A percentile compares a stretch with the other conserved stretches of the same genome.
Evolutionary conservation across 2,329 filamentous ascomycete genomes (phyloP).

Genomic region (Clarireedia monteithiana): DNA sequence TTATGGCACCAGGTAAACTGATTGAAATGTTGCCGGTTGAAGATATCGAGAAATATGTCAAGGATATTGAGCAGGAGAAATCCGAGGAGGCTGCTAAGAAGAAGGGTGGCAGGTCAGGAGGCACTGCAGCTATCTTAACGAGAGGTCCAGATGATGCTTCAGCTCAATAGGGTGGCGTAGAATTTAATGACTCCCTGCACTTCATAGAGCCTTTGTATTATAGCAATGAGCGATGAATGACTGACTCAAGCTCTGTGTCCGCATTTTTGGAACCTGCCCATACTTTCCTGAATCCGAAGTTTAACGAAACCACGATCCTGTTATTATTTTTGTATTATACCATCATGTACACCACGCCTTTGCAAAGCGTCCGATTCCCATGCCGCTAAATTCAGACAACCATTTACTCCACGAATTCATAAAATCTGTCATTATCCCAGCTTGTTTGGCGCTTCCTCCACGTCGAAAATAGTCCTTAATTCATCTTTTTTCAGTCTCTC

Average conservation of each 20-base stretch:
- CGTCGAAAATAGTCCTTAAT: constrained; percentile 64
- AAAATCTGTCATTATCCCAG: constrained; percentile 49
- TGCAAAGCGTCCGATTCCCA: not conserved
- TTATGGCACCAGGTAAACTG: constrained; percentile 88
- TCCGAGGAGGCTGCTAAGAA: constrained; percentile 97
- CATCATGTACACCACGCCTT: not conserved
- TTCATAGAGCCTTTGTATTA: constrained; percentile 28
- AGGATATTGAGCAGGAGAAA: constrained; percentile 99
- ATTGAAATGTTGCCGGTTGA: constrained; percentile 93
- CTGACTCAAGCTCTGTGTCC: not conserved
- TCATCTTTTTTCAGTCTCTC: constrained; percentile 59
- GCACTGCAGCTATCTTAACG: constrained; percentile 67
- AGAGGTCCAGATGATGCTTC: constrained; percentile 39
- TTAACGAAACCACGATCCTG: no score
- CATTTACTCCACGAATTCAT: not conserved
- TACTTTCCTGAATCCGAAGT: no score
- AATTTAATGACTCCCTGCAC: constrained; percentile 15
- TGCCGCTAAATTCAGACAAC: constrained; percentile 27
- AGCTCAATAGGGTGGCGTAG: constrained; percentile 15
- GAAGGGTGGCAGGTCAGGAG: constrained; percentile 74
- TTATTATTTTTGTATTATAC: not conserved
- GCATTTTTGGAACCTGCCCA: not conserved
- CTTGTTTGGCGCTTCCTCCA: constrained; percentile 65
- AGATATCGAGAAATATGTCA: constrained; percentile 95
- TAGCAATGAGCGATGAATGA: constrained; percentile 28